phyloP scores from a whole-genome alignment of 805 yeast genomes.

The Isabelozyma rhagii region DNA sequence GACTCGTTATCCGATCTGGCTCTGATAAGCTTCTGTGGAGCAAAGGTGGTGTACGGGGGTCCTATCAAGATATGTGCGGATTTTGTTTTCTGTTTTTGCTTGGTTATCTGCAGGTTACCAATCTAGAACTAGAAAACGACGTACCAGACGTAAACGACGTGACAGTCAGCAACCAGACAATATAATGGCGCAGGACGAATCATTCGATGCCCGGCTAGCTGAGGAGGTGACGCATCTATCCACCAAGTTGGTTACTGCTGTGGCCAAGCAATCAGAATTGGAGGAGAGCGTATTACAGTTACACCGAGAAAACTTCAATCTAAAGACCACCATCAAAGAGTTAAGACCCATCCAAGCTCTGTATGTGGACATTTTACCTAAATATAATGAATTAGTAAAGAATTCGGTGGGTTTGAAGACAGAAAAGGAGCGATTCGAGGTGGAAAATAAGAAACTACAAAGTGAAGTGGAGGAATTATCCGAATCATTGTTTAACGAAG shows the following conservation, averaged over 20 bases:
- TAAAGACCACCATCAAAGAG: constrained; percentile 19
- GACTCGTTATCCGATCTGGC: too few species aligned
- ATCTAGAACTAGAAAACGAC: neutral
- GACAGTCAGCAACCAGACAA: neutral
- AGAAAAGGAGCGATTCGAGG: constrained; percentile 50
- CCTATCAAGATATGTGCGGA: neutral
- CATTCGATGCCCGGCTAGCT: constrained; percentile 41
- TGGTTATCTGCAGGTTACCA: neutral
- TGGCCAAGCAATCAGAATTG: constrained; percentile 52
- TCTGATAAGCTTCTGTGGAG: too few species aligned
- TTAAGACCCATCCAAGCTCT: constrained; percentile 16
- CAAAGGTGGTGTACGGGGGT: neutral
- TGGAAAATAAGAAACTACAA: constrained; percentile 56
- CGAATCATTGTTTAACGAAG: constrained; percentile 76
- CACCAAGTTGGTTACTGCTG: constrained; percentile 58
- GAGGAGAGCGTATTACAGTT: constrained; percentile 46
- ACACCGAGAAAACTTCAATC: constrained; percentile 32
- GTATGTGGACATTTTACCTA: constrained; percentile 23
- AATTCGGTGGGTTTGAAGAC: constrained; percentile 15
- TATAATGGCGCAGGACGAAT: constrained; percentile 11
- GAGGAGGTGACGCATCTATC: constrained; percentile 55
- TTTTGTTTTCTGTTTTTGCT: too few species aligned
- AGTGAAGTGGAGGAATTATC: constrained; percentile 79
- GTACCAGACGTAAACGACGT: neutral
- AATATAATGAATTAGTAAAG: constrained; percentile 29